Evolutionary conservation across 495 filamentous ascomycete genomes (phyloP).

Genomic region (Aspergillus ellipticus): DNA sequence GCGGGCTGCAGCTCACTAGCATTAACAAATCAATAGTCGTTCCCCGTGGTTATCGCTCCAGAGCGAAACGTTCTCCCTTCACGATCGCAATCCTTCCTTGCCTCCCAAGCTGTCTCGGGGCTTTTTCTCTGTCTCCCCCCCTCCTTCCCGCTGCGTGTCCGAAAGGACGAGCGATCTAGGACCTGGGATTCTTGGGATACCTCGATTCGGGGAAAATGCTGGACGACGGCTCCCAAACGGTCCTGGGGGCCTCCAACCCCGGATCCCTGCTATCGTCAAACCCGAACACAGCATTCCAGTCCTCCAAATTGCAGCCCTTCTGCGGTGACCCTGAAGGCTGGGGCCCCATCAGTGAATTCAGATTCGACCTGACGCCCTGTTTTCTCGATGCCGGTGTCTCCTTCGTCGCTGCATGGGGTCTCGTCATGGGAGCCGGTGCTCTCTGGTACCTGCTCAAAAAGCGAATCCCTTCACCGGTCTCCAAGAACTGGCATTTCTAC

Average conservation of each 20-base stretch:
- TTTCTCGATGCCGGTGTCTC: conserved; percentile 87
- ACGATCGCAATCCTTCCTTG: conserved; percentile 4
- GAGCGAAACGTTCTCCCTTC: background rate
- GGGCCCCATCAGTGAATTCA: conserved; percentile 79
- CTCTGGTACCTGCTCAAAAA: conserved; percentile 72
- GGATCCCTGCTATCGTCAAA: conserved; percentile 29
- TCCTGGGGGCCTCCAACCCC: conserved; percentile 34
- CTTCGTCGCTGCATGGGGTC: conserved; percentile 69
- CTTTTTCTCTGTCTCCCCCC: conserved; percentile 2
- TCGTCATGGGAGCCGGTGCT: conserved; percentile 71
- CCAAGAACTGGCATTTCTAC: conserved; percentile 95
- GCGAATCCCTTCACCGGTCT: conserved; percentile 55
- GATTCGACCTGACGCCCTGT: conserved; percentile 95
- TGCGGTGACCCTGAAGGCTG: conserved; percentile 89
- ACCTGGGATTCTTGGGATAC: conserved; percentile 13
- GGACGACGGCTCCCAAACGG: conserved; percentile 41
- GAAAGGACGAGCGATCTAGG: conserved; percentile 10
- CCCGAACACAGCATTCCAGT: conserved; percentile 27
- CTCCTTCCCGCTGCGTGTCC: conserved; percentile 5
- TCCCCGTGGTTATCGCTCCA: conserved; percentile 1
- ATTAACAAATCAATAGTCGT: background rate
- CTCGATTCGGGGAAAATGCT: conserved; percentile 33
- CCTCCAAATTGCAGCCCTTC: conserved; percentile 56
- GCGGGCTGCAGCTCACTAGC: background rate
- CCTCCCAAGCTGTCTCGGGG: background rate